Base-by-base conservation (phyloP, 1,284 basidiomycete genomes). In the Apiotrichum mycotoxinovorans region DNA sequence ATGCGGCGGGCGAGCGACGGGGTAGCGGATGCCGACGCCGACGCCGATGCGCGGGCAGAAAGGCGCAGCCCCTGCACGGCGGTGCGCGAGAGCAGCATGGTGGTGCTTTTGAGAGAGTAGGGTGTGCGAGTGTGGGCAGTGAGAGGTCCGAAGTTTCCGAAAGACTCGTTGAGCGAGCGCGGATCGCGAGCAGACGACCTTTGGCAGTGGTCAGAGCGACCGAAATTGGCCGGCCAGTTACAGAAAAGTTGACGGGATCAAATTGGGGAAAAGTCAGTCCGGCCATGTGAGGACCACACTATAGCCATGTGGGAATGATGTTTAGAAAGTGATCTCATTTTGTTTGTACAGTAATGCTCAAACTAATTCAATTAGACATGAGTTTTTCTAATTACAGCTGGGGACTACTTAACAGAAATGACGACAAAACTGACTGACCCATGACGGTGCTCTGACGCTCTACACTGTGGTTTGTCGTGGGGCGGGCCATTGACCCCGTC, bases 81-180 rank as follows among this genome's bases (percentile, higher is more conserved):
- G 22, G 66, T 50, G 43, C 68, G 61, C 27, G 64, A 57, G 26
- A 72, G 46, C n/a, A n/a, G n/a, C 66, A 67, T 66, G 47, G 47
- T 53, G 48, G 37, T n/a, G n/a, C n/a, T n/a, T n/a, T n/a, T n/a
- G n/a, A n/a, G n/a, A n/a, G n/a, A n/a, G 51, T 27, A 38, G 14
- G 38, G 26, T 17, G n/a, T 33, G 38, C 20, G 30, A 12, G 45
- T 34, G 33, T 41, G 4, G 14, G 18, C 37, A 41, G 27, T n/a
- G 42, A 10, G 43, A 20, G 27, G 20, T 15, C 35, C 17, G 48
- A n/a, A 18, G 11, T 4, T 26, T 23, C 25, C 17, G 34, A 23
- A n/a, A 4, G 46, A 35, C n/a, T 35, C n/a, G 46, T 15, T n/a
- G n/a, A n/a, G n/a, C n/a, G 33, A 47, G 20, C 33, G 33, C 34